Conservation (phyloP, 495 filamentous ascomycete species). For the Hypoxylon fuscum region DNA sequence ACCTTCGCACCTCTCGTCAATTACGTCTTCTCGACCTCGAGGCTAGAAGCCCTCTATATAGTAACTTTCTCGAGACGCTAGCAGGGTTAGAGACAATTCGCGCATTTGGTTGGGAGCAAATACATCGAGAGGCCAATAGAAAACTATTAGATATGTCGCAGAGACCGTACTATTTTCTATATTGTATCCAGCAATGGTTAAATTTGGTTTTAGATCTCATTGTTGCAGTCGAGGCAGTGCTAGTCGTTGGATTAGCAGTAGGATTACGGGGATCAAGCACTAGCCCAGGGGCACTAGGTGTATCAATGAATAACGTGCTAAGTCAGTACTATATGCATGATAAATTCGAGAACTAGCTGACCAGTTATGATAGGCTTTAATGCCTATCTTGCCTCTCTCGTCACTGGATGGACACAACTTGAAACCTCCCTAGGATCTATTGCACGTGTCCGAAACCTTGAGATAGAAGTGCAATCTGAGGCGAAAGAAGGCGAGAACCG, state of each 20-base stretch:
- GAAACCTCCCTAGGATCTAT: constrained; percentile 57
- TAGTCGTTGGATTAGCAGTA: constrained; percentile 52
- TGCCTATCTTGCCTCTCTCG: constrained; percentile 45
- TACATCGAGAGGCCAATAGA: constrained; percentile 57
- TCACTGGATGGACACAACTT: constrained; percentile 50
- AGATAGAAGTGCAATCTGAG: constrained; percentile 59
- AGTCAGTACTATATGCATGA: too few relatives aligned
- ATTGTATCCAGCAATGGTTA: constrained; percentile 65
- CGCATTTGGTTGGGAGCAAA: constrained; percentile 56
- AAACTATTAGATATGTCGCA: constrained; percentile 63
- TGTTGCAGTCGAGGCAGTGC: constrained; percentile 51
- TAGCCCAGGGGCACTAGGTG: constrained; percentile 46
- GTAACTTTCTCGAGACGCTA: constrained; percentile 59
- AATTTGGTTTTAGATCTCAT: constrained; percentile 58
- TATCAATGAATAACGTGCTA: constrained; percentile 45
- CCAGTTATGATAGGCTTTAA: constrained; percentile 45
- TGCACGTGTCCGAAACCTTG: constrained; percentile 66
- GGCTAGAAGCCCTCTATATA: constrained; percentile 51
- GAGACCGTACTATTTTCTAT: constrained; percentile 59
- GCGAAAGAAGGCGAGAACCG: constrained; percentile 56
- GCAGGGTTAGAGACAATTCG: constrained; percentile 60
- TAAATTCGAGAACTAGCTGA: too few relatives aligned
- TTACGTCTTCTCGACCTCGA: constrained; percentile 67
- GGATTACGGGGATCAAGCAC: constrained; percentile 33
- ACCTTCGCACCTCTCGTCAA: constrained; percentile 66